phyloP scores from a whole-genome alignment of 2,329 filamentous ascomycete species.

The Tolypocladium paradoxum region DNA sequence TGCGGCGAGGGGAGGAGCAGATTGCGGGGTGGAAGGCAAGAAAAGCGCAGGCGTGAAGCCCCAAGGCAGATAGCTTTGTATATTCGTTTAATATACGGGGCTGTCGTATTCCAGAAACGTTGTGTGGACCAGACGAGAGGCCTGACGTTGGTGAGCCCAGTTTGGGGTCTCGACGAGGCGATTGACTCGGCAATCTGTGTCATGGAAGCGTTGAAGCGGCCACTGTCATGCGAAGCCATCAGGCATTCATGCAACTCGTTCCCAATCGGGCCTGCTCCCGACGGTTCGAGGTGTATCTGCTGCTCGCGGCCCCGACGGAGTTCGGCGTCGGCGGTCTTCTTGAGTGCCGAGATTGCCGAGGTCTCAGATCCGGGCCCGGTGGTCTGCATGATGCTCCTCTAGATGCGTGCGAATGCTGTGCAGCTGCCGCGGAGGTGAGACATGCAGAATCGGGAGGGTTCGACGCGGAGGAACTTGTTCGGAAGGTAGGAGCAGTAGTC shows the following conservation, averaged over 20 bases:
- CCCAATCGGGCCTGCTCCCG: not conserved
- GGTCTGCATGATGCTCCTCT: not conserved
- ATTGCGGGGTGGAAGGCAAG: not conserved
- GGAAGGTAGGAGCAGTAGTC: no score
- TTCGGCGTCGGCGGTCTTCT: not conserved
- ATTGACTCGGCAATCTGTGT: not conserved
- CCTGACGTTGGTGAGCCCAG: not conserved
- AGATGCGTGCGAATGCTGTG: not conserved
- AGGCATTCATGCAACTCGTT: not conserved
- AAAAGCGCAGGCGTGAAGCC: not conserved
- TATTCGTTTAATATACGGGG: not conserved
- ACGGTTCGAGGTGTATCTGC: not conserved
- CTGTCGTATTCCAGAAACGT: not conserved
- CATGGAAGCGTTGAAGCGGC: not conserved
- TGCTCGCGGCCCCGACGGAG: not conserved
- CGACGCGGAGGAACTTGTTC: not conserved
- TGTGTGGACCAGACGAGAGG: not conserved
- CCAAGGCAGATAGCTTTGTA: not conserved
- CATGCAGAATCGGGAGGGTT: not conserved
- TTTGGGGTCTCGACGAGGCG: not conserved
- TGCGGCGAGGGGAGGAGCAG: not conserved
- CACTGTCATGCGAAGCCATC: not conserved
- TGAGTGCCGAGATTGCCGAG: not conserved
- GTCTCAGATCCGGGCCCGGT: not conserved
- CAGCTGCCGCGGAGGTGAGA: not conserved